Evolutionary conservation across 805 yeast genomes (phyloP).

Genomic region (Saturnispora besseyi): DNA sequence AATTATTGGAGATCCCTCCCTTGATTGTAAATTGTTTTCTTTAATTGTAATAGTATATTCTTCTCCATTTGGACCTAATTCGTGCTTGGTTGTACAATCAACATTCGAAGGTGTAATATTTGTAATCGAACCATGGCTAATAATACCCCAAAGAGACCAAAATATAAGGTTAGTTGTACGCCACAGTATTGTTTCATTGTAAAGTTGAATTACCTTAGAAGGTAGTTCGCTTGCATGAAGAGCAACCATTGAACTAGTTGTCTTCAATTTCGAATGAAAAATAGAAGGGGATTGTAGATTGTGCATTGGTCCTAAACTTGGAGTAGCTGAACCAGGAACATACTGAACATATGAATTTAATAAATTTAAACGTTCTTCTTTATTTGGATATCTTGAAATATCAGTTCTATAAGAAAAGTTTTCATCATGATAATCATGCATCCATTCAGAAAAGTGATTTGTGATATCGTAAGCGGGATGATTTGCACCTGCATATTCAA

Average conservation of each 20-base stretch:
- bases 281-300: conserved; percentile 7
- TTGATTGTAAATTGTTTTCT: conserved; percentile 14
- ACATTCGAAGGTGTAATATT: neutral
- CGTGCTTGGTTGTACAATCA: conserved; percentile 23
- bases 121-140: conserved; percentile 28
- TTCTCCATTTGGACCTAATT: conserved; percentile 51
- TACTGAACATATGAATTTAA: conserved; percentile 72
- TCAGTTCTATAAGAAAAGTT: conserved; percentile 45
- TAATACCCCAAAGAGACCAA: conserved; percentile 91
- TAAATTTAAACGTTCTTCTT: conserved; percentile 60
- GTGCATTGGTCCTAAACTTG: conserved; percentile 16
- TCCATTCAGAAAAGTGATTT: conserved; percentile 95
- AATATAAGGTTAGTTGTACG: conserved; percentile 66
- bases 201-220: conserved; percentile 37
- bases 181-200: conserved; percentile 67
- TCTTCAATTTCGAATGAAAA: conserved; percentile 7
- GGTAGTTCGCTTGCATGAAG: conserved; percentile 29
- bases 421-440: conserved; percentile 79
- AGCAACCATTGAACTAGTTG: conserved; percentile 25
- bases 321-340: conserved; percentile 29
- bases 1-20: neutral
- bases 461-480: conserved; percentile 84
- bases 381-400: conserved; percentile 52
- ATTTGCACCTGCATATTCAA: conserved; percentile 91
- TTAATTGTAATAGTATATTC: conserved; percentile 31